Evolutionary conservation across 75 land plant genomes (phyloP), one percentile per base, ranked within the genome.

Genomic region (Chamaecyparis obtusa): DNA sequence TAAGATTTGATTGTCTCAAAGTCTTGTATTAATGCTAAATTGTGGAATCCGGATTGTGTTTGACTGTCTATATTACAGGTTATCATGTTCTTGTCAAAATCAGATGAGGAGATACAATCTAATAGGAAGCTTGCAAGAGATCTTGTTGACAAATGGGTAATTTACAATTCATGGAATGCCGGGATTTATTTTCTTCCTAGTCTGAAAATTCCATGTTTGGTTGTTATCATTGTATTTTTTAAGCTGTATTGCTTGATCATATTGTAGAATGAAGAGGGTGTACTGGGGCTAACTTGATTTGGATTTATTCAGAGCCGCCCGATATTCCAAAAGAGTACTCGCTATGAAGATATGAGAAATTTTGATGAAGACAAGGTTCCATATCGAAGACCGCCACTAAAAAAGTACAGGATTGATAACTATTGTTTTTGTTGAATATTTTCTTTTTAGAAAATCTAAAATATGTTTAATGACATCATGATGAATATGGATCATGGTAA

Each of bases 71-170:
- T 30, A 64, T n/a, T 88, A 86, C 91, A 97, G 99, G 99, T 98
- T 43, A 94, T 98, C 46, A 98, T 98, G 99, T 98, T 98, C 71
- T 87, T 98, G 79, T 98, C 99, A 77, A 97, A 88, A 54, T 93
- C 99, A 54, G 95, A 96, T 78, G 99, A 98, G 88, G 99, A 98
- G 90, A 97, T 95, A 1, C 92, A 96, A 46, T 82, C 94, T 32
- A 98, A 98, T 90, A 90, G 97, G 80, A 98, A 95, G 87, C 94
- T 98, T 88, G 99, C 99, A 13, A 94, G 93, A 72, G 99, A 98
- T 49, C 87, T 98, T 83, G 99, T 98, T 78, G 97, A 97, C 87
- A 95, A 98, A 94, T 98, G 99, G 99, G 99, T 97, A 95, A 89
- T 86, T 67, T 2, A 10, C 30, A 84, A 32, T 37, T 79, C 41